Conservation (phyloP, 768 basidiomycete species). For the Fomitopsis pulvina region DNA sequence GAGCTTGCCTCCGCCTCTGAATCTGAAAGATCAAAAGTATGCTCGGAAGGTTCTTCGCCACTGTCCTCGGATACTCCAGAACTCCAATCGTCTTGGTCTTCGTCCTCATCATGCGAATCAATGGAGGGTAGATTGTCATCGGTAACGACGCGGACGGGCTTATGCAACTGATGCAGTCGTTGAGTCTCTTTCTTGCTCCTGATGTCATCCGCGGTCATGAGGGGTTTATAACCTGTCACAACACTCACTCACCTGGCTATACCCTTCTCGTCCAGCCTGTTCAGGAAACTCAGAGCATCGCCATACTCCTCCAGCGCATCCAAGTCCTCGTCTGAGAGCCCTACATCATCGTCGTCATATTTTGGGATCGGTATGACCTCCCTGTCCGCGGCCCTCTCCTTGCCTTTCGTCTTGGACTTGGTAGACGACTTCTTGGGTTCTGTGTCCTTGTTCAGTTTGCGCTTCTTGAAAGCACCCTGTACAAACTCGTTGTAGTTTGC, state of each 20-base stretch:
- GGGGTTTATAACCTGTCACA: background rate
- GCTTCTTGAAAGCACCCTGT: conserved; percentile 51
- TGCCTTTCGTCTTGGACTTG: conserved; percentile 38
- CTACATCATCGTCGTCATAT: conserved; percentile 38
- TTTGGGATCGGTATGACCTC: conserved; percentile 61
- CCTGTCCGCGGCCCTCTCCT: conserved; percentile 56
- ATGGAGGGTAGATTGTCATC: conserved; percentile 64
- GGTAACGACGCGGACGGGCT: conserved; percentile 39
- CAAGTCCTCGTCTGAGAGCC: conserved; percentile 65
- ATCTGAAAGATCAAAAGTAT: conserved; percentile 18
- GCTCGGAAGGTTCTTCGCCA: conserved; percentile 29
- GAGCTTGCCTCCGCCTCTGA: conserved; percentile 8
- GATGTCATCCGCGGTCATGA: too few species aligned
- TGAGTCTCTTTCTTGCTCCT: conserved; percentile 86
- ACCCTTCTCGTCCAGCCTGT: conserved; percentile 66
- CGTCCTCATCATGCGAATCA: conserved; percentile 55
- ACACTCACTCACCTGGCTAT: conserved; percentile 66
- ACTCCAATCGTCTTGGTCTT: conserved; percentile 43
- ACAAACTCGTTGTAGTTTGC: background rate
- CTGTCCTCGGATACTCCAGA: conserved; percentile 33
- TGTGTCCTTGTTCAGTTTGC: conserved; percentile 38
- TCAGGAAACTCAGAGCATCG: conserved; percentile 58
- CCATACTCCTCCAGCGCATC: conserved; percentile 63
- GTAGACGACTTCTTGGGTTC: conserved; percentile 17
- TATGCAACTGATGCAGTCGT: conserved; percentile 59